These are phyloP conservation scores for Sporothrix mexicana DNA, from an alignment of 2,329 filamentous ascomycete species.

Conservation along the genomic window DNA sequence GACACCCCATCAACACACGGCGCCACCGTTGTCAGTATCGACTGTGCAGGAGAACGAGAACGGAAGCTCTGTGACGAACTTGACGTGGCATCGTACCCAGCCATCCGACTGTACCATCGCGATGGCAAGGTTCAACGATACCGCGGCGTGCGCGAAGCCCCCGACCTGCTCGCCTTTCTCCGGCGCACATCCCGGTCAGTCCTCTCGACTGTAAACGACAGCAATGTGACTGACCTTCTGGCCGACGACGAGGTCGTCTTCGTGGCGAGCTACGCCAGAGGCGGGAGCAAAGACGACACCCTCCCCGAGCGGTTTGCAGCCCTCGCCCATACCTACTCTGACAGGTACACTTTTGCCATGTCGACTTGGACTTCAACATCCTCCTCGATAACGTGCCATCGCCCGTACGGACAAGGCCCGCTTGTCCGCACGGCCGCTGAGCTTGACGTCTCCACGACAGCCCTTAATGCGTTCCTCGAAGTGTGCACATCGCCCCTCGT, in stretches of 20 bases:
- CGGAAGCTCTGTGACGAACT: slow-evolving; percentile 50
- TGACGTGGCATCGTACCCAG: slow-evolving; percentile 53
- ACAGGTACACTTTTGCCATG: slow-evolving; percentile 52
- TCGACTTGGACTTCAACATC: slow-evolving; percentile 31
- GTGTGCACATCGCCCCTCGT: slow-evolving; percentile 50
- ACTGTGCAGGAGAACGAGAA: slow-evolving; percentile 47
- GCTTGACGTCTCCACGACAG: slow-evolving; percentile 42
- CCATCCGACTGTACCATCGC: slow-evolving; percentile 52
- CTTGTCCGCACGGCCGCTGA: slow-evolving; percentile 44
- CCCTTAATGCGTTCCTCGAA: slow-evolving; percentile 49
- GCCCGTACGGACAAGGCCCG: slow-evolving; percentile 49
- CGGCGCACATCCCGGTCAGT: slow-evolving; percentile 42
- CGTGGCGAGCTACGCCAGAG: slow-evolving; percentile 46
- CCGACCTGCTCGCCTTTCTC: slow-evolving; percentile 37
- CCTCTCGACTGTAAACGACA: slow-evolving; percentile 41
- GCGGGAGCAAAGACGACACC: slow-evolving; percentile 40
- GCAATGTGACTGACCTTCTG: slow-evolving; percentile 45
- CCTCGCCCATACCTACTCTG: slow-evolving; percentile 47
- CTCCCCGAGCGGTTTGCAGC: slow-evolving; percentile 44
- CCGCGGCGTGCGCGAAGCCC: slow-evolving; percentile 51
- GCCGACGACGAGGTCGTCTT: slow-evolving; percentile 51
- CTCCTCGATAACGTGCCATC: slow-evolving; percentile 48
- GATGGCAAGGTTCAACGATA: slow-evolving; percentile 48
- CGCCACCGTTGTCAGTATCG: slow-evolving; percentile 46
- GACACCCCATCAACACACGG: slow-evolving; percentile 35